phyloP scores from a whole-genome alignment of 345 rosid species.

The Rubroshorea leprosula region DNA sequence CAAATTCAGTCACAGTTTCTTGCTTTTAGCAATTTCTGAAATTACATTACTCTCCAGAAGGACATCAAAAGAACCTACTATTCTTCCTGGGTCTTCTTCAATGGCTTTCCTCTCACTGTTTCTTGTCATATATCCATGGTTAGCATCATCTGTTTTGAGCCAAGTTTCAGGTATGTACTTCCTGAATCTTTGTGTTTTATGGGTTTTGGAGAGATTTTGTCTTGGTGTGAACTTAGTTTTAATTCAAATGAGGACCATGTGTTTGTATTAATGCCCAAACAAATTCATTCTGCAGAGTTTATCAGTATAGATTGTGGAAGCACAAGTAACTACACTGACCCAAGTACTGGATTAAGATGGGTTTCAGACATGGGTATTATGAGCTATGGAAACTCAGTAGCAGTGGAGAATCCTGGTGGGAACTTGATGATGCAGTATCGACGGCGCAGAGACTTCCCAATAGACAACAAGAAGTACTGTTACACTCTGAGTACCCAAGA shows the following conservation, averaged over 20 bases:
- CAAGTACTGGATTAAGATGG: slow-evolving; percentile 76
- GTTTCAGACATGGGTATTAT: slow-evolving; percentile 64
- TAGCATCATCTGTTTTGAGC: slow-evolving; percentile 32
- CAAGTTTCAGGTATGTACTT: slow-evolving; percentile 55
- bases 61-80: slow-evolving; percentile 10
- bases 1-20: slow-evolving; percentile 1
- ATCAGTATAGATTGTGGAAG: slow-evolving; percentile 91
- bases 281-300: slow-evolving; percentile 53
- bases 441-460: slow-evolving; percentile 70
- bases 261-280: neutral
- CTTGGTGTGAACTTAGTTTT: neutral
- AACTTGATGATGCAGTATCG: slow-evolving; percentile 45
- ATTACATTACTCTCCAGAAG: neutral
- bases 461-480: slow-evolving; percentile 75
- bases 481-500: slow-evolving; percentile 59
- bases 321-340: slow-evolving; percentile 57
- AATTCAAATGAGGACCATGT: neutral
- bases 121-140: slow-evolving; percentile 29
- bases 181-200: slow-evolving; percentile 12
- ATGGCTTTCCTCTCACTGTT: slow-evolving; percentile 51
- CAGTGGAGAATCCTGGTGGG: slow-evolving; percentile 32
- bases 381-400: slow-evolving; percentile 43
- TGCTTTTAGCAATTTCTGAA: slow-evolving; percentile 15
- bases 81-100: slow-evolving; percentile 22
- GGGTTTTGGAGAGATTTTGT: neutral